These are phyloP conservation scores for Cnidoscolus chayamansa DNA, from an alignment of 441 rosid species.

Conservation along the genomic window DNA sequence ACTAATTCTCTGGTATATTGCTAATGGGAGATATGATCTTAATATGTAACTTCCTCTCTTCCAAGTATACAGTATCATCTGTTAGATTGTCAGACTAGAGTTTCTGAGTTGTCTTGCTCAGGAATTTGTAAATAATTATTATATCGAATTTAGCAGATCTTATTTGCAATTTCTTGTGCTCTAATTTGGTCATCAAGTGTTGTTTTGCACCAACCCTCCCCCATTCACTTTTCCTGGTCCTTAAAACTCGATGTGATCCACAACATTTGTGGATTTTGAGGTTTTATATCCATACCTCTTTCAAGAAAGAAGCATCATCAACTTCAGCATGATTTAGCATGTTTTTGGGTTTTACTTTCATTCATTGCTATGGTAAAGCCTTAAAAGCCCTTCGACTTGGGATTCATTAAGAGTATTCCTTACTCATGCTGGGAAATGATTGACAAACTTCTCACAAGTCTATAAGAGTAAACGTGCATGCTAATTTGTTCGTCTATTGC, in stretches of 20 bases:
- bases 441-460: neutral
- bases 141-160: neutral
- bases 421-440: neutral
- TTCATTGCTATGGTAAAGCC: no score
- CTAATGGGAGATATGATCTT: conserved; percentile 18
- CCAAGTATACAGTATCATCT: conserved; percentile 7
- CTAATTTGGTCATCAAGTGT: neutral
- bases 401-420: no score
- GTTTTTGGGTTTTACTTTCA: no score
- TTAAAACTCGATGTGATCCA: no score
- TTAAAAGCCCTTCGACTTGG: no score
- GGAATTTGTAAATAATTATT: conserved; percentile 25
- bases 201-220: neutral
- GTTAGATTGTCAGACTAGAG: conserved; percentile 4
- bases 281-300: no score
- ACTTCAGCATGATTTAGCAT: no score
- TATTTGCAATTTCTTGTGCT: neutral
- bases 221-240: no score
- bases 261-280: no score
- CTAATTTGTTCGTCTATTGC: neutral
- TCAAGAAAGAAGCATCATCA: no score
- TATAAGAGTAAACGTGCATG: neutral
- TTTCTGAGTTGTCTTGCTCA: conserved; percentile 11
- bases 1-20: conserved; percentile 20
- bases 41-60: conserved; percentile 18